Conservation (phyloP, 208 protist species). For the Angomonas deanei region DNA sequence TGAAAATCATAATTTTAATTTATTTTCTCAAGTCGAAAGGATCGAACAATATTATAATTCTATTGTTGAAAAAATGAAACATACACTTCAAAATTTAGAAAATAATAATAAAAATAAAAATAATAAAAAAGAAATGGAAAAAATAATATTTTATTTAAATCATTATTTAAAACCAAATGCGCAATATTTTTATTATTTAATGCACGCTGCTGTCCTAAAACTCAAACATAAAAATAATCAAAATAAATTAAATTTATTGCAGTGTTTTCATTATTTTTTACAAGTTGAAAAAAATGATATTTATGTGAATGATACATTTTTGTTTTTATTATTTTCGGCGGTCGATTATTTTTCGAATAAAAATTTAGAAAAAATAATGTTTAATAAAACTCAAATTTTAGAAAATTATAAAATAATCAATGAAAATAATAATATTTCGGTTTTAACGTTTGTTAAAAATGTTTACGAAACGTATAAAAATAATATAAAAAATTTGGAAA, state of each 20-base stretch:
- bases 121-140: background rate
- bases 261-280: background rate
- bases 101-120: constrained; percentile 6
- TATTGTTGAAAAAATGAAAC: background rate
- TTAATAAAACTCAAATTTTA: too few relatives aligned
- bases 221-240: background rate
- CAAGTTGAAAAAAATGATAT: background rate
- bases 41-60: background rate
- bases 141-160: background rate
- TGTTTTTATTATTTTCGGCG: background rate
- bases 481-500: background rate
- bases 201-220: background rate
- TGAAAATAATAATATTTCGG: constrained; percentile 1
- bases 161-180: background rate
- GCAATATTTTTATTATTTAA: background rate
- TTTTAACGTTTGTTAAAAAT: background rate
- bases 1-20: background rate
- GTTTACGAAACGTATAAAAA: background rate
- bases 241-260: constrained; percentile 4
- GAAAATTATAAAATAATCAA: background rate
- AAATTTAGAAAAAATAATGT: too few relatives aligned
- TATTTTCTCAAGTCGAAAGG: background rate
- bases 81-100: background rate
- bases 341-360: too few relatives aligned
- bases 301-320: background rate